These are phyloP conservation scores for Daldinia caldariorum DNA, from an alignment of 495 filamentous ascomycete species.

Conservation along the genomic window DNA sequence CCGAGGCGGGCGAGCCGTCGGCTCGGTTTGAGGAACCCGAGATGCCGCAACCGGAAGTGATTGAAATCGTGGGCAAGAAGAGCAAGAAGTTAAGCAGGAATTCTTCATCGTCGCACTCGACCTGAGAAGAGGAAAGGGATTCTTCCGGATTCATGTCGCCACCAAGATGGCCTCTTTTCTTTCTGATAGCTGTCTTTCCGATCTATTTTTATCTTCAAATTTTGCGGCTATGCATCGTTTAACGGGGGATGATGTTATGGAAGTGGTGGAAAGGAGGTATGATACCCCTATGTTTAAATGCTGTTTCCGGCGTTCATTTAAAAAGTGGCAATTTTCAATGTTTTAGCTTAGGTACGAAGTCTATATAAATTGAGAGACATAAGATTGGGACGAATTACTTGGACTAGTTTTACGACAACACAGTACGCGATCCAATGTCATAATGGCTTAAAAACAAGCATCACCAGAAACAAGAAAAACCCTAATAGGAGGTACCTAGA, in stretches of 20 bases:
- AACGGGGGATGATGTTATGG: constrained; percentile 17
- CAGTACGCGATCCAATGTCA: not conserved
- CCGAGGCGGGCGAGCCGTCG: constrained; percentile 35
- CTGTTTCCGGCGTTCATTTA: not conserved
- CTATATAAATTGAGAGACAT: not conserved
- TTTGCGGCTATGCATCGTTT: not conserved
- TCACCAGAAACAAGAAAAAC: not conserved
- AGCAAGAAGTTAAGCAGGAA: constrained; percentile 20
- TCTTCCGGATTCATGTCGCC: too few species aligned
- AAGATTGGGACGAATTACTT: not conserved
- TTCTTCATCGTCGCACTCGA: constrained; percentile 27
- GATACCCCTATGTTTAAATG: constrained; percentile 31
- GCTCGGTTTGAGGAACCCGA: constrained; percentile 18
- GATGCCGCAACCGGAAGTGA: constrained; percentile 30
- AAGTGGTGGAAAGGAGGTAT: constrained; percentile 11
- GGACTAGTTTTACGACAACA: not conserved
- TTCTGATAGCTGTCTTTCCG: too few species aligned
- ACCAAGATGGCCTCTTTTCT: too few species aligned
- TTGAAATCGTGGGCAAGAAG: constrained; percentile 41
- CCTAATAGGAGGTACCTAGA: too few species aligned
- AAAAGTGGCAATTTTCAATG: constrained; percentile 1
- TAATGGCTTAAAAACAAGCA: not conserved
- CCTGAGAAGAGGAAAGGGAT: too few species aligned
- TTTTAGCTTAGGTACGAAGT: not conserved
- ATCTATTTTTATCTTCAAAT: not conserved